These are phyloP conservation scores for Mortierella sp. DNA, from an alignment of 371 early-diverging fungal species.

Conservation along the genomic window DNA sequence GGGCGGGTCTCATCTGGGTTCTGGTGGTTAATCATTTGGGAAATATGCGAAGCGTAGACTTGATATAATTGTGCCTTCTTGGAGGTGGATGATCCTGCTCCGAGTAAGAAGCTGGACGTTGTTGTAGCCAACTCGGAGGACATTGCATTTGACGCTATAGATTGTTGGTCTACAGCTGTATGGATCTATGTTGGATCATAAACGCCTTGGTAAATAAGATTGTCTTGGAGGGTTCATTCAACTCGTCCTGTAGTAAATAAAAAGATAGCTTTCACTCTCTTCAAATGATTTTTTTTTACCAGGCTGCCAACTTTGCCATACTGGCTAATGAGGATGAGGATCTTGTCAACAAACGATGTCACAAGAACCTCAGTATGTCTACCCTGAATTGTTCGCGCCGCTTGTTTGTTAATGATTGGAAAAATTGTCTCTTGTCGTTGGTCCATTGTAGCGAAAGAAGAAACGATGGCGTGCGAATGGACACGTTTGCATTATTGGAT, in stretches of 20 bases:
- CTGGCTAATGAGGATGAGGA: conserved; percentile 74
- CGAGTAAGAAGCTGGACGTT: conserved; percentile 66
- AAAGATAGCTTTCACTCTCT: background rate
- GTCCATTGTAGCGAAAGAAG: conserved; percentile 10
- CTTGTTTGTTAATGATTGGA: conserved; percentile 68
- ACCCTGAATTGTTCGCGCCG: conserved; percentile 67
- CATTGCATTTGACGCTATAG: conserved; percentile 49
- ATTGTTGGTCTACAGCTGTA: conserved; percentile 60
- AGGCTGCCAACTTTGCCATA: conserved; percentile 73
- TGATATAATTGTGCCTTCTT: conserved; percentile 71
- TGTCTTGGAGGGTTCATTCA: too few relatives aligned
- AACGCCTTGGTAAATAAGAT: background rate
- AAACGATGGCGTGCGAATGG: too few relatives aligned
- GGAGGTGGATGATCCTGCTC: conserved; percentile 61
- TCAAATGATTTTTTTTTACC: conserved; percentile 46
- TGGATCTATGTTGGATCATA: conserved; percentile 57
- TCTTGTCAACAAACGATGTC: conserved; percentile 72
- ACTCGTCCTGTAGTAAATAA: background rate
- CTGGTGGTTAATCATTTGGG: conserved; percentile 71
- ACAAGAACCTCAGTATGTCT: conserved; percentile 75
- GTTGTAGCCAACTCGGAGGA: conserved; percentile 61
- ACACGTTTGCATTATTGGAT: too few relatives aligned
- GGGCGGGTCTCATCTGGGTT: conserved; percentile 73
- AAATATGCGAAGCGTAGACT: conserved; percentile 73
- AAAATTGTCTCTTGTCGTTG: conserved; percentile 40